Evolutionary conservation across 441 rosid species (phyloP).

Genomic region (Arabidopsis lyrata): DNA sequence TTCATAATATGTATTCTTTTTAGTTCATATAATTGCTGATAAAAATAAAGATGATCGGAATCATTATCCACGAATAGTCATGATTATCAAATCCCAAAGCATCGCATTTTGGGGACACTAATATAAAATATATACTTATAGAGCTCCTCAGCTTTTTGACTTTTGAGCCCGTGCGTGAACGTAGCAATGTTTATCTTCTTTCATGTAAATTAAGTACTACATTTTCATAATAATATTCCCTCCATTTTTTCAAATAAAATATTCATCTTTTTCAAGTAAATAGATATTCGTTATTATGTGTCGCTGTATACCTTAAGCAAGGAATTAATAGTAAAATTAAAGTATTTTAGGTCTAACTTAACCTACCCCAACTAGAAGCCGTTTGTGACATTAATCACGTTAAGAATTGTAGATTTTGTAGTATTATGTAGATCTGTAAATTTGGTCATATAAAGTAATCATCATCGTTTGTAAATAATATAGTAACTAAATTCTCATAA

Average conservation of each 20-base stretch:
- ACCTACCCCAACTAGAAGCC: constrained; percentile 44
- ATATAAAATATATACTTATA: constrained; percentile 9
- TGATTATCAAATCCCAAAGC: constrained; percentile 46
- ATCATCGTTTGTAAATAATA: constrained; percentile 14
- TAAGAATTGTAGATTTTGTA: not conserved
- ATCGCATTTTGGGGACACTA: constrained; percentile 40
- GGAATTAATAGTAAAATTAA: not conserved
- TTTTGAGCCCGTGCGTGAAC: constrained; percentile 42
- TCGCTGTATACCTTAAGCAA: not conserved
- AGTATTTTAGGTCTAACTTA: not conserved
- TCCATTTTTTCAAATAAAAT: not conserved
- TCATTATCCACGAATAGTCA: constrained; percentile 37
- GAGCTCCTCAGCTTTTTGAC: constrained; percentile 40
- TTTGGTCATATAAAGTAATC: constrained; percentile 11
- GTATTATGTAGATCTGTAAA: constrained; percentile 23
- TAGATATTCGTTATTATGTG: too few relatives aligned
- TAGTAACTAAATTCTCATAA: constrained; percentile 24
- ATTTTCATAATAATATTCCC: not conserved
- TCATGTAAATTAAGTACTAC: constrained; percentile 3
- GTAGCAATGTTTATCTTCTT: constrained; percentile 35
- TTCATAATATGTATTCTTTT: not conserved
- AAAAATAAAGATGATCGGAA: constrained; percentile 32
- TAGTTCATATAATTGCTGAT: not conserved
- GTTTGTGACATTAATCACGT: constrained; percentile 24
- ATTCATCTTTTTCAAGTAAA: too few relatives aligned